A percentile compares a stretch with the other conserved stretches of the same genome.
Evolutionary conservation across 805 yeast species (phyloP).

Genomic region (Nakazawaea anatomiae): DNA sequence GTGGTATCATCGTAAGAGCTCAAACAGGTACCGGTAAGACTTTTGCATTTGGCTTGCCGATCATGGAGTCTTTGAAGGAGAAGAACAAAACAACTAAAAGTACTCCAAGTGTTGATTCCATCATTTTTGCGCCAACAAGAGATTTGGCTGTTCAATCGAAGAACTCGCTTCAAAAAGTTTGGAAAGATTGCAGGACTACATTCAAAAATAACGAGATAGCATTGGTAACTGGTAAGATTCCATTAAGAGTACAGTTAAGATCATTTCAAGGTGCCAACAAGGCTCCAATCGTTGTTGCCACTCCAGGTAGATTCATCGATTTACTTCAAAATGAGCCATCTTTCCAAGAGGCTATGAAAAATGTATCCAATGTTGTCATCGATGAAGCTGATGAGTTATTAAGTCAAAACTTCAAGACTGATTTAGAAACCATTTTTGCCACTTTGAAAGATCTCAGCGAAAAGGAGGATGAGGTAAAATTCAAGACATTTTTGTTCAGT

Average conservation of each 20-base stretch:
- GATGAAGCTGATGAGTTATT: slow-evolving; percentile 91
- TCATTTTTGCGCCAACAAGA: slow-evolving; percentile 84
- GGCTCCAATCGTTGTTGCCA: slow-evolving; percentile 67
- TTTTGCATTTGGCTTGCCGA: slow-evolving; percentile 79
- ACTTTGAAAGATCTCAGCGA: slow-evolving; percentile 28
- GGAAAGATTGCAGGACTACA: slow-evolving; percentile 14
- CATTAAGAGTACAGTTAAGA: slow-evolving; percentile 30
- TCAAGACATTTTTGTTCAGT: slow-evolving; percentile 74
- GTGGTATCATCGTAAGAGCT: slow-evolving; percentile 79
- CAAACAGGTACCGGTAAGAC: slow-evolving; percentile 97
- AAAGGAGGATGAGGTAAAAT: slow-evolving; percentile 26
- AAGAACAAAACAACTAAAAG: slow-evolving; percentile 19
- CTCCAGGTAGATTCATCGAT: slow-evolving; percentile 70
- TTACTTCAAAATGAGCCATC: slow-evolving; percentile 40
- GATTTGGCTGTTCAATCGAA: slow-evolving; percentile 84
- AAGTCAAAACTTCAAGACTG: slow-evolving; percentile 73
- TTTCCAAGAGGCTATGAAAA: slow-evolving; percentile 40
- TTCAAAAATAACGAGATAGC: slow-evolving; percentile 27
- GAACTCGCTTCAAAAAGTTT: slow-evolving; percentile 51
- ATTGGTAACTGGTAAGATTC: slow-evolving; percentile 66
- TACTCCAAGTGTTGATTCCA: slow-evolving; percentile 42
- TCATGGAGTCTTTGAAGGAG: slow-evolving; percentile 50
- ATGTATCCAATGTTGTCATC: slow-evolving; percentile 60
- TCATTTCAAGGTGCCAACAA: slow-evolving; percentile 21
- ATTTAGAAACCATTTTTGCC: slow-evolving; percentile 52